Evolutionary conservation across 148 eudicot species (phyloP), one percentile per base, ranked within the genome.

Genomic region (Rhododendron ovatum): DNA sequence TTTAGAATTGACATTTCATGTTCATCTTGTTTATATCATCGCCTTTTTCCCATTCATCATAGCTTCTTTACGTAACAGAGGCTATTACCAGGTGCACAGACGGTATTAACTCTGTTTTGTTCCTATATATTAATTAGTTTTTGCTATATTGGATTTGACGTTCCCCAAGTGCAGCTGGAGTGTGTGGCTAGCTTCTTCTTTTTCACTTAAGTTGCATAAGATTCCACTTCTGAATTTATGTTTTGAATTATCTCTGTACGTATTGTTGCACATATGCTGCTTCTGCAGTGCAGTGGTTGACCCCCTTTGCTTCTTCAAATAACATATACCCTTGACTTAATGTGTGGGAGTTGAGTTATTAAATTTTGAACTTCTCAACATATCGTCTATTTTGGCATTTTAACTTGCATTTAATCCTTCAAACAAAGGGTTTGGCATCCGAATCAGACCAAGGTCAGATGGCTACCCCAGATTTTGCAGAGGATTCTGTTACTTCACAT

Each of bases 361-460:
- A 59, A 20, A 76, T 76, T 41, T 76, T 41, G 77, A 81, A 35
- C 4, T 45, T 37, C n/a, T 48, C 61, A 57, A 57, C 65, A 5
- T 20, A 20, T 59, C 65, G 20, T 59, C 65, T 59, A 22, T 22
- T 59, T 59, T 59, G 9, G n/a, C 6, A 7, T 53, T 67, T 67
- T 30, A 45, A 45, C 63, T 51, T 28, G 41, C 89, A 96, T 59
- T 24, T 59, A 20, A 59, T 59, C n/a, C 65, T 59, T 59, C 65
- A 59, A 59, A 59, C 65, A 59, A 59, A 59, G 99, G 99, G 93
- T 89, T 81, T 71, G 78, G 82, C 93, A 47, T 80, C 89, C 86
- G 98, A 96, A 84, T 61, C 90, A 83, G 97, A 95, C 81, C 94
- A 91, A 87, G 85, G 89, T 59, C 98, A 91, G 86, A 82, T 88